Evolutionary conservation across 345 rosid genomes (phyloP).

Genomic region (Acer yangbiense): DNA sequence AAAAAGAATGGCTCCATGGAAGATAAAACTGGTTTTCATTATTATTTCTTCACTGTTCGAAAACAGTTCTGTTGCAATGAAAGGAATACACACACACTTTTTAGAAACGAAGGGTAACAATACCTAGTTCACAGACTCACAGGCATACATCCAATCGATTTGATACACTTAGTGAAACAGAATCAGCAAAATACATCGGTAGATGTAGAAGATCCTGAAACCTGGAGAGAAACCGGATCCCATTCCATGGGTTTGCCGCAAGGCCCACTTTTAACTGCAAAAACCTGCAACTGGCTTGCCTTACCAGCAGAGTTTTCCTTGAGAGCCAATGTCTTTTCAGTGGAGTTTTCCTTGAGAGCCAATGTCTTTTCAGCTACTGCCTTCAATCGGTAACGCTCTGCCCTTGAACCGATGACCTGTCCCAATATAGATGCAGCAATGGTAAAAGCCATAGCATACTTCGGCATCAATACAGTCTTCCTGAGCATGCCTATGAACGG

Average conservation of each 20-base stretch:
- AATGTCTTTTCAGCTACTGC: conserved; percentile 46
- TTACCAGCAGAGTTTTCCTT: conserved; percentile 17
- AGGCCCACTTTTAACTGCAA: conserved; percentile 33
- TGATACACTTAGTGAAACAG: not conserved
- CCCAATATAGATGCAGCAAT: conserved; percentile 87
- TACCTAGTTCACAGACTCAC: not conserved
- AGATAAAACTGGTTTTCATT: not conserved
- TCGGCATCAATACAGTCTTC: conserved; percentile 91
- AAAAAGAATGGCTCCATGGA: not conserved
- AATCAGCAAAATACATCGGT: conserved; percentile 46
- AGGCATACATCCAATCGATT: not conserved
- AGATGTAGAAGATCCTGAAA: conserved; percentile 37
- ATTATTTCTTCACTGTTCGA: no score
- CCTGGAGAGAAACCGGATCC: conserved; percentile 41
- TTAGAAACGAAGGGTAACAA: conserved; percentile 3
- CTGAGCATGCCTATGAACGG: conserved; percentile 93
- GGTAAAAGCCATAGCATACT: conserved; percentile 91
- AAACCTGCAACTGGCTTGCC: conserved; percentile 31
- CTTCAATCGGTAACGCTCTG: conserved; percentile 79
- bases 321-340: conserved; percentile 37
- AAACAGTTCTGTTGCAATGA: conserved; percentile 14
- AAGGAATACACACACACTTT: conserved; percentile 2
- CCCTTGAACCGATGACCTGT: conserved; percentile 96
- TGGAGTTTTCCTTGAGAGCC: conserved; percentile 21
- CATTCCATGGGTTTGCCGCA: conserved; percentile 42